Conservation (phyloP, 2,329 filamentous ascomycete genomes). For the Paraphaeosphaeria sporulosa region DNA sequence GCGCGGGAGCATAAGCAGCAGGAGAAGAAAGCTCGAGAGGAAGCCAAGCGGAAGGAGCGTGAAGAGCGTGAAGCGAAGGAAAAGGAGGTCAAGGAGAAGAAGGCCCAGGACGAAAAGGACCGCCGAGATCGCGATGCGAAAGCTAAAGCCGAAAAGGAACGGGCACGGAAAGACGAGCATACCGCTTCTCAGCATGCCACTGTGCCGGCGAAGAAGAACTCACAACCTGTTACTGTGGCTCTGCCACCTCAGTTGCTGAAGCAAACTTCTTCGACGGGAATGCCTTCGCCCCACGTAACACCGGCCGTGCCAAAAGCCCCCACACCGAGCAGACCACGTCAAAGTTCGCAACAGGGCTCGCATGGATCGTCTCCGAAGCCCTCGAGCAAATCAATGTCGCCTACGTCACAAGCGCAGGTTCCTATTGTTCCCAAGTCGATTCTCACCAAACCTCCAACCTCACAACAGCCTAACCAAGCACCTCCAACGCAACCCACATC, state of each 20-base stretch:
- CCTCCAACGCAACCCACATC: constrained; percentile 67
- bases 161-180: constrained; percentile 52
- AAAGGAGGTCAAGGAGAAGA: constrained; percentile 75
- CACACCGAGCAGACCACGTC: constrained; percentile 78
- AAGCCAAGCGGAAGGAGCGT: constrained; percentile 78
- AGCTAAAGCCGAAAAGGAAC: constrained; percentile 53
- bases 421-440: constrained; percentile 70
- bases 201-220: constrained; percentile 42
- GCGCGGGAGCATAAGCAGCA: constrained; percentile 78
- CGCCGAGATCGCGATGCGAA: constrained; percentile 68
- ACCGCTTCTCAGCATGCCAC: constrained; percentile 37
- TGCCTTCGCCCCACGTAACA: constrained; percentile 83
- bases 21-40: constrained; percentile 78
- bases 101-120: constrained; percentile 64
- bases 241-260: constrained; percentile 63
- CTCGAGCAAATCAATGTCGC: constrained; percentile 67
- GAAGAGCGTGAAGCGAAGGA: constrained; percentile 70
- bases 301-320: constrained; percentile 84
- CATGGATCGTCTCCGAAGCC: constrained; percentile 74
- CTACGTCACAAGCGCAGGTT: constrained; percentile 69
- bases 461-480: constrained; percentile 55
- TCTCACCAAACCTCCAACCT: constrained; percentile 63
- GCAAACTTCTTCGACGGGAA: constrained; percentile 58
- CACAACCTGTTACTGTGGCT: constrained; percentile 55
- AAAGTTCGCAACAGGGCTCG: constrained; percentile 79